Evolutionary conservation across 257 asterid species (phyloP).

Genomic region (Ligustrum vulgare): DNA sequence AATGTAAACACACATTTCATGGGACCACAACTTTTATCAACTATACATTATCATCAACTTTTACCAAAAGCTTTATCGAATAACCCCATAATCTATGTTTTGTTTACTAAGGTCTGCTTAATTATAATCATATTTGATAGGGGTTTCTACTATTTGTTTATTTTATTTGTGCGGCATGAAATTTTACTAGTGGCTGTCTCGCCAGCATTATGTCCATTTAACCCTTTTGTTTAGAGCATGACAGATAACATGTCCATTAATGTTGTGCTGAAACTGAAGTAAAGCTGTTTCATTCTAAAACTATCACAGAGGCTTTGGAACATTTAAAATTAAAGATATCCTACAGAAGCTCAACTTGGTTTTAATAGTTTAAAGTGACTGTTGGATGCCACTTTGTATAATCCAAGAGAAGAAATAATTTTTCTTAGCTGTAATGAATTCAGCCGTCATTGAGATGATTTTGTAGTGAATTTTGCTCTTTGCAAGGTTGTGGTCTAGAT

Average conservation of each 20-base stretch:
- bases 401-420: constrained; percentile 6
- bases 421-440: neutral
- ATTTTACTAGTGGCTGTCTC: neutral
- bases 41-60: too few relatives aligned
- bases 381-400: constrained; percentile 4
- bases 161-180: neutral
- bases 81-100: neutral
- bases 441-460: neutral
- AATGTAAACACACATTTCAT: too few relatives aligned
- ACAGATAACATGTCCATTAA: neutral
- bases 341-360: neutral
- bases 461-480: constrained; percentile 6
- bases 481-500: constrained; percentile 12
- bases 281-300: neutral
- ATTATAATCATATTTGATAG: neutral
- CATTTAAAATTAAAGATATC: neutral
- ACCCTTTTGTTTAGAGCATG: neutral
- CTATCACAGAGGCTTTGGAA: neutral
- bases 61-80: too few relatives aligned
- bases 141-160: constrained; percentile 6
- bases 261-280: constrained; percentile 18
- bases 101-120: neutral
- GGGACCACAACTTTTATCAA: too few relatives aligned
- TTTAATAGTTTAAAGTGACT: constrained; percentile 11
- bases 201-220: neutral